Percentiles rank a stretch among this genome's conserved stretches.
These are phyloP conservation scores for Oemleria cerasiformis DNA, from an alignment of 306 rosid genomes.

Conservation along the genomic window DNA sequence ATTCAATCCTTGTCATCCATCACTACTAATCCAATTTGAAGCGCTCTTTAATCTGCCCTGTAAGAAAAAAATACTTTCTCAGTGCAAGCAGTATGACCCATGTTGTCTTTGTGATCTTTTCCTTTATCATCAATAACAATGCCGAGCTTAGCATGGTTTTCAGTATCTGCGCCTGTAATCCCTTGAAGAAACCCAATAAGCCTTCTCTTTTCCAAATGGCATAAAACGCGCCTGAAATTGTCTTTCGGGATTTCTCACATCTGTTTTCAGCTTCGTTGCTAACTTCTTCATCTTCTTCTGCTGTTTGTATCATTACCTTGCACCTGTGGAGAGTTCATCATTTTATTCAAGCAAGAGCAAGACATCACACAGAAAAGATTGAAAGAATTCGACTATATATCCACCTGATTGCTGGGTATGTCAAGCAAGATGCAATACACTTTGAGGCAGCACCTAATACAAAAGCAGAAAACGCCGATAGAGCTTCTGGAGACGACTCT, in stretches of 20 bases:
- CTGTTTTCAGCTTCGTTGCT: conserved; percentile 42
- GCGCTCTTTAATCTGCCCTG: conserved; percentile 50
- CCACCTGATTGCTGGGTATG: conserved; percentile 98
- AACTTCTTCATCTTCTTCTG: conserved; percentile 52
- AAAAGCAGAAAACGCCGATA: conserved; percentile 83
- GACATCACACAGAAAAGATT: background rate
- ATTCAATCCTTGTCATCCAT: background rate
- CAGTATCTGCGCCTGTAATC: conserved; percentile 81
- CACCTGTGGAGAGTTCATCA: conserved; percentile 50
- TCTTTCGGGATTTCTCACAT: conserved; percentile 49
- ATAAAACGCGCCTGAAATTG: conserved; percentile 61
- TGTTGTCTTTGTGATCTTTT: conserved; percentile 74
- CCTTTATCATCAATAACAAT: conserved; percentile 85
- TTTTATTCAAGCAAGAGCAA: background rate
- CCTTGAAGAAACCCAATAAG: conserved; percentile 79
- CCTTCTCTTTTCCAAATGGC: conserved; percentile 86
- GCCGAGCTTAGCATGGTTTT: conserved; percentile 95
- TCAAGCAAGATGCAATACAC: conserved; percentile 83
- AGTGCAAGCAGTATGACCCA: conserved; percentile 70
- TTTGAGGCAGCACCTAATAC: conserved; percentile 84
- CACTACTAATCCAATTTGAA: conserved; percentile 20
- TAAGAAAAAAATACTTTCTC: conserved; percentile 48
- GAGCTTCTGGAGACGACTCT: conserved; percentile 69
- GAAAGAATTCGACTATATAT: conserved; percentile 19
- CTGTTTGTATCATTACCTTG: conserved; percentile 89